Evolutionary conservation across 345 rosid species (phyloP).

Genomic region (Lepidium africanum): DNA sequence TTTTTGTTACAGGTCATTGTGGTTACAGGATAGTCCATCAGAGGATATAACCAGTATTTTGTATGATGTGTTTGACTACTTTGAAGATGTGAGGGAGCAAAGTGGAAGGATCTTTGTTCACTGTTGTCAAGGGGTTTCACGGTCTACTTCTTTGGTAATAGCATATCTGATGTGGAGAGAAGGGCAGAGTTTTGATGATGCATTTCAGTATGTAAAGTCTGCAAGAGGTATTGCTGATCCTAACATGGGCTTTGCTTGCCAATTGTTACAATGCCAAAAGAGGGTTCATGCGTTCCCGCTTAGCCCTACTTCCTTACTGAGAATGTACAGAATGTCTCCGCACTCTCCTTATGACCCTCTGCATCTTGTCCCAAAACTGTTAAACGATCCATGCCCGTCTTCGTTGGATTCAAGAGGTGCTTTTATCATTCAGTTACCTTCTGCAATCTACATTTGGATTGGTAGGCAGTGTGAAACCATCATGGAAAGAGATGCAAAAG

Average conservation of each 20-base stretch:
- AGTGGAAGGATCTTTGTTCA: conserved; percentile 93
- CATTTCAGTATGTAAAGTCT: conserved; percentile 92
- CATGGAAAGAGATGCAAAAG: conserved; percentile 98
- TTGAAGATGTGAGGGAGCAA: conserved; percentile 95
- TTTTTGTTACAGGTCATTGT: conserved; percentile 82
- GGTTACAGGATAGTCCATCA: conserved; percentile 98
- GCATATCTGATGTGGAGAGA: conserved; percentile 99
- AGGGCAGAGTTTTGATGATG: conserved; percentile 98
- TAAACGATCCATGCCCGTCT: conserved; percentile 73
- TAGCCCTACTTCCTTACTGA: conserved; percentile 90
- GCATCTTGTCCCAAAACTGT: conserved; percentile 95
- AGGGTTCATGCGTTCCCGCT: conserved; percentile 97
- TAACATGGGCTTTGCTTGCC: conserved; percentile 99
- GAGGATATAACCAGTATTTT: conserved; percentile 98
- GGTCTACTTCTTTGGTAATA: conserved; percentile 96
- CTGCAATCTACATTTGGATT: conserved; percentile 85
- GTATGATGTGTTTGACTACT: conserved; percentile 97
- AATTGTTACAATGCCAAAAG: conserved; percentile 93
- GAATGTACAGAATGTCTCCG: conserved; percentile 89
- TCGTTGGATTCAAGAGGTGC: conserved; percentile 97
- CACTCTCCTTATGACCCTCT: conserved; percentile 97
- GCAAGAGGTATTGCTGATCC: conserved; percentile 99
- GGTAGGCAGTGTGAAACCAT: conserved; percentile 73
- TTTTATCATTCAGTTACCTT: conserved; percentile 81
- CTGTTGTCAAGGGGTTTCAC: conserved; percentile 96